Evolutionary conservation across 139 green algal genomes (phyloP).

Genomic region (Picochlorum sp.): DNA sequence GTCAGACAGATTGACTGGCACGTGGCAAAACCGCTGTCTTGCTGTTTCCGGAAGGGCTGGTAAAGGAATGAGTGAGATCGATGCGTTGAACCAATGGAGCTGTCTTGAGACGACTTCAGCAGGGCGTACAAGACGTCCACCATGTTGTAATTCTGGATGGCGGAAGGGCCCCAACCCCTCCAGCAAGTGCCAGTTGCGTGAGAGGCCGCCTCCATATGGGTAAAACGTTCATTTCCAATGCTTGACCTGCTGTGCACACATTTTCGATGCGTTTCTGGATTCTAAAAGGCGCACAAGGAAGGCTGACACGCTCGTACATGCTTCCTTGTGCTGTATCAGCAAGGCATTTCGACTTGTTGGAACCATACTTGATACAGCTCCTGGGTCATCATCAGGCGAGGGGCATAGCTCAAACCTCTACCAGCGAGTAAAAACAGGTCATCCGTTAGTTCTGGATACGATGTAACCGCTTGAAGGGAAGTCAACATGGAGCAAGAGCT

Average conservation of each 20-base stretch:
- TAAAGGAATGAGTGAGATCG: conserved; percentile 44
- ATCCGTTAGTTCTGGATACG: conserved; percentile 57
- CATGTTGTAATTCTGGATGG: conserved; percentile 34
- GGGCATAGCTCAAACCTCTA: conserved; percentile 45
- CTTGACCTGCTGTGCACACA: conserved; percentile 8
- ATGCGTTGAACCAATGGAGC: conserved; percentile 39
- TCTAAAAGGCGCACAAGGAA: conserved; percentile 51
- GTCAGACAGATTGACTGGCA: conserved; percentile 15
- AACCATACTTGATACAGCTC: conserved; percentile 44
- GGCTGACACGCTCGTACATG: conserved; percentile 50
- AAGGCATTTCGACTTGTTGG: conserved; percentile 39
- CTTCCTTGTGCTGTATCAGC: conserved; percentile 58
- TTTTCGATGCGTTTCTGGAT: conserved; percentile 17
- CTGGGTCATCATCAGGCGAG: conserved; percentile 41
- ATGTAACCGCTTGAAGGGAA: conserved; percentile 29
- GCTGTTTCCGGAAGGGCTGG: conserved; percentile 30
- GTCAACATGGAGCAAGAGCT: conserved; percentile 33
- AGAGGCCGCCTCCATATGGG: conserved; percentile 25
- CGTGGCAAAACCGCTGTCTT: conserved; percentile 31
- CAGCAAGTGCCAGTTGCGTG: conserved; percentile 43
- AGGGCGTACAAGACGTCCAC: conserved; percentile 40
- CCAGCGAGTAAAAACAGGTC: conserved; percentile 71
- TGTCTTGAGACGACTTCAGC: conserved; percentile 20
- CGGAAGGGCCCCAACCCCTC: conserved; percentile 41
- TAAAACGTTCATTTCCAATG: conserved; percentile 25